Evolutionary conservation across 1,284 basidiomycete species (phyloP).

Genomic region (Naganishia sp.): DNA sequence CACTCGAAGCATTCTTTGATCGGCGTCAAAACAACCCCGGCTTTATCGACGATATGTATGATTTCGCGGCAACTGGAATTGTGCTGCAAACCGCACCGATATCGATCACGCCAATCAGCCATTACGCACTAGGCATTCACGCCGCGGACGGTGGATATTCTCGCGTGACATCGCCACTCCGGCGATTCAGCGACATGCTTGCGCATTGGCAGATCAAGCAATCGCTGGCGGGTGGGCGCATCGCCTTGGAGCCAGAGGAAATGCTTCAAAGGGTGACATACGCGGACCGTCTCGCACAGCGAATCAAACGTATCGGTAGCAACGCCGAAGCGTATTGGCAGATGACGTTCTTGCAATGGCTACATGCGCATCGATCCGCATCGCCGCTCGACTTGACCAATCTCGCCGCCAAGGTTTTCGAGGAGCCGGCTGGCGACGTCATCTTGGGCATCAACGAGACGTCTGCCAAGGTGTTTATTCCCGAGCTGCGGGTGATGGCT

Average conservation of each 20-base stretch:
- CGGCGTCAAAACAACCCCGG: slow-evolving; percentile 48
- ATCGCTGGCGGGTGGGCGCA: slow-evolving; percentile 56
- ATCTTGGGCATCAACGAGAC: slow-evolving; percentile 16
- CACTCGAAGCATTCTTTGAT: slow-evolving; percentile 44
- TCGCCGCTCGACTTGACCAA: slow-evolving; percentile 12
- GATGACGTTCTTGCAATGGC: slow-evolving; percentile 35
- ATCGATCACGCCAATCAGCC: slow-evolving; percentile 58
- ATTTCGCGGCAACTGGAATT: slow-evolving; percentile 24
- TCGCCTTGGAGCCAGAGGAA: slow-evolving; percentile 34
- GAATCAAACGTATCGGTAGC: slow-evolving; percentile 35
- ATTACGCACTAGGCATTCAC: slow-evolving; percentile 69
- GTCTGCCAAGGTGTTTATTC: slow-evolving; percentile 36
- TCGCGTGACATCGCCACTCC: slow-evolving; percentile 83
- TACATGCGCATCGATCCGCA: slow-evolving; percentile 2
- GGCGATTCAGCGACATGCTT: slow-evolving; percentile 81
- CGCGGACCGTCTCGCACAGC: slow-evolving; percentile 35
- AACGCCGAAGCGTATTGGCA: slow-evolving; percentile 41
- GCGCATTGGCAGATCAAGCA: slow-evolving; percentile 94
- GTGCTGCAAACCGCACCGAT: slow-evolving; percentile 12
- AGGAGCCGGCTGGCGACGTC: slow-evolving; percentile 13
- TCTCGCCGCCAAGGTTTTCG: slow-evolving; percentile 19
- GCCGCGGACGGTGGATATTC: slow-evolving; percentile 68
- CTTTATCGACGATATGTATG: slow-evolving; percentile 35
- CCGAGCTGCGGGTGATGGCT: slow-evolving; percentile 34
- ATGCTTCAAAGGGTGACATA: slow-evolving; percentile 36